Evolutionary conservation across 495 filamentous ascomycete genomes (phyloP), one percentile per base, ranked within the genome.

Genomic region (Podospora appendiculata): DNA sequence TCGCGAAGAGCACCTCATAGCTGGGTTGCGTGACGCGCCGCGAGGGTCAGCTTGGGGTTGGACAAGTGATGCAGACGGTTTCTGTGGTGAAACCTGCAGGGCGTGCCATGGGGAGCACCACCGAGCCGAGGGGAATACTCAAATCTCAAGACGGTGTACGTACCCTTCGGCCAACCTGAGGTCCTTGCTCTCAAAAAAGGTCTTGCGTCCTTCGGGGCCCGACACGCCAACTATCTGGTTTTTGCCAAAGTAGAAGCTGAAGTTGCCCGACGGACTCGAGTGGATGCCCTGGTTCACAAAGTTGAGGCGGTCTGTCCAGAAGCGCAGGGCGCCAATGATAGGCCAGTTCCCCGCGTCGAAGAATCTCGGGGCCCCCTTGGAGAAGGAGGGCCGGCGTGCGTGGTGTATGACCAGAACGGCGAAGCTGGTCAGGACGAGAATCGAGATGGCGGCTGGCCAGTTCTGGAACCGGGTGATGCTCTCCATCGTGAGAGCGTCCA

Each of bases 161-260:
- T 62, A 73, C 63, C 70, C 74, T 41, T 74, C 61, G 14, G 54
- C 19, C 50, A 77, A 62, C n/a, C 63, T 64, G 9, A 79, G 58
- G 0, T 65, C 62, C 44, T 63, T 66, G 50, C 56, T 69, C 16
- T 76, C 74, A 34, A 73, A 71, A 48, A 72, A 78, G 6, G 70
- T 19, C 54, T 68, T 62, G 8, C 75, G 63, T 5, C 54, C 69
- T 7, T 68, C 64, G 8, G 59, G 47, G n/a, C 76, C 74, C 8
- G 60, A 61, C 34, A 78, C 2, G 0, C 60, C 67, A 6, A 78
- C 57, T 32, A 79, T 44, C 3, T 61, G 65, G 47, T 73, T 56
- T 51, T 70, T 67, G 11, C 76, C 76, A n/a, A 71, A 58, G 59
- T 67, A 72, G 60, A 77, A 78, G 57, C 67, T 74, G 58, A 76